Evolutionary conservation across 1,139 yeast genomes (phyloP).

Genomic region (Yamadazyma blattariae): DNA sequence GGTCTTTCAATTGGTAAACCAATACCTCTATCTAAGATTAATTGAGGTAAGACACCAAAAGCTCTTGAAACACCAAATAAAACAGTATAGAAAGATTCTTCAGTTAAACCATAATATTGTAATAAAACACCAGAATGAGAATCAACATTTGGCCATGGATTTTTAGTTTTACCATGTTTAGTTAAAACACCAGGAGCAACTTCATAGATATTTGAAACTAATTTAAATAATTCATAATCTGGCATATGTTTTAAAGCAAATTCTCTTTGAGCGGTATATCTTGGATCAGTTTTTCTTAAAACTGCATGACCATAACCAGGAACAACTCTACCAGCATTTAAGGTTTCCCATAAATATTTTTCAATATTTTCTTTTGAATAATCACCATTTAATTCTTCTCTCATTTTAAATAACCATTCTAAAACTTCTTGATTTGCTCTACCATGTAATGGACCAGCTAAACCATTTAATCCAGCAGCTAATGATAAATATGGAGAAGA

Average conservation of each 20-base stretch:
- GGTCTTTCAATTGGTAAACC: slow-evolving; percentile 98
- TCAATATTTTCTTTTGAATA: slow-evolving; percentile 74
- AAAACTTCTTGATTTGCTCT: slow-evolving; percentile 98
- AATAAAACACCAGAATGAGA: slow-evolving; percentile 96
- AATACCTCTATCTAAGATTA: slow-evolving; percentile 92
- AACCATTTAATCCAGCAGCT: slow-evolving; percentile 94
- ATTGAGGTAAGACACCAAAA: slow-evolving; percentile 94
- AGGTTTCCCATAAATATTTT: slow-evolving; percentile 86
- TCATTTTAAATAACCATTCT: slow-evolving; percentile 86
- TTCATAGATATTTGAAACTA: slow-evolving; percentile 87
- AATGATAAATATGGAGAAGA: slow-evolving; percentile 90
- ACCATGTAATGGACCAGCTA: slow-evolving; percentile 98
- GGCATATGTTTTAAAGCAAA: slow-evolving; percentile 97
- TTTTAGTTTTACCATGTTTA: slow-evolving; percentile 97
- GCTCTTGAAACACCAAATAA: slow-evolving; percentile 98
- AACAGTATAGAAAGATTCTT: slow-evolving; percentile 95
- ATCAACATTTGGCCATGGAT: slow-evolving; percentile 99
- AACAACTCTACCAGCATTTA: slow-evolving; percentile 90
- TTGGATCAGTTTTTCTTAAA: slow-evolving; percentile 94
- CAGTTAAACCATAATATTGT: slow-evolving; percentile 95
- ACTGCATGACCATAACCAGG: slow-evolving; percentile 99
- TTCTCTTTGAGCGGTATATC: slow-evolving; percentile 96
- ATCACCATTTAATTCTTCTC: slow-evolving; percentile 70
- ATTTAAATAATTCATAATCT: slow-evolving; percentile 86
- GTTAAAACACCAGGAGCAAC: slow-evolving; percentile 95